Base-by-base conservation (phyloP, 2,329 filamentous ascomycete species). In the Dothistroma septosporum region DNA sequence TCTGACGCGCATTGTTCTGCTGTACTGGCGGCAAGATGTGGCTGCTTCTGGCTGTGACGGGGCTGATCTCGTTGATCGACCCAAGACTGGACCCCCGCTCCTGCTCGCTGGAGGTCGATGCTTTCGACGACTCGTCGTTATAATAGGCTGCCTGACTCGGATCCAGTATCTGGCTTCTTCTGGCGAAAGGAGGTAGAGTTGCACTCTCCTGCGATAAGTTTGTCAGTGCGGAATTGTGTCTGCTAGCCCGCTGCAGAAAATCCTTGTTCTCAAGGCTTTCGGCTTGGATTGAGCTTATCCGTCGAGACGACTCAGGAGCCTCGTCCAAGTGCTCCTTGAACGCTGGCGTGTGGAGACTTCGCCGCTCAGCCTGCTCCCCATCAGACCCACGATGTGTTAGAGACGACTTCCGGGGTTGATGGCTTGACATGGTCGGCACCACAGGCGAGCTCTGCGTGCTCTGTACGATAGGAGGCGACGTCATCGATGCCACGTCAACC, bases 311-410 rank as follows among this genome's bases (percentile, higher is more conserved):
- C 56, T 75, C 76, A 2, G 73, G 73, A 35, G 80, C 77, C 55
- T 85, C 83, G 58, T 83, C 82, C 58, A 87, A 85, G 68, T 87
- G 80, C 67, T 87, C 85, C 53, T 76, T 80, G 67, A 87, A 87
- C 1, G 84, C 77, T 1, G 85, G 84, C 1, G 83, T 84, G 67
- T 86, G 82, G 57, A 79, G 70, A 53, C 68, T 72, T 53, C 74
- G 68, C 49, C 66, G 63, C 12, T 59, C 52, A 16, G 49, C 44
- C 14, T 58, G 41, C 19, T 59, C 53, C 12, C 44, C 37, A n/a
- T 48, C 21, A 24, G 57, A 52, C 11, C 57, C 60, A 19, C 64
- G 60, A 46, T 66, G 63, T 28, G 64, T 52, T 37, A 67, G 47
- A 2, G 65, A 67, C 4, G 61, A 55, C 44, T 63, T 62, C 24